Percentiles rank a stretch among this genome's conserved stretches.
Conservation (phyloP, 2,329 filamentous ascomycete genomes). For the Clarireedia hainanense region DNA sequence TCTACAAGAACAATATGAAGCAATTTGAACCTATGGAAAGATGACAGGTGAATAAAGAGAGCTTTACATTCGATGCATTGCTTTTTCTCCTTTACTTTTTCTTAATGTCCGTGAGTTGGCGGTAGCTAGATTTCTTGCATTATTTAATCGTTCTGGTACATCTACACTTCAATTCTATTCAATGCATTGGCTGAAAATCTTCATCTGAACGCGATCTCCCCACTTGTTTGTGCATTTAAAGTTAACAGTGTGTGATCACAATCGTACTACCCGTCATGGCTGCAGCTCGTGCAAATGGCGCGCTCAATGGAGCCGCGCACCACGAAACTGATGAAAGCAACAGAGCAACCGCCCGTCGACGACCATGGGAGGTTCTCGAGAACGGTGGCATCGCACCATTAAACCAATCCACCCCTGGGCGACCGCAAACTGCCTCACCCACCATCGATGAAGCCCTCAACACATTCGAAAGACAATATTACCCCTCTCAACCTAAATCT, state of each 20-base stretch:
- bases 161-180: background rate
- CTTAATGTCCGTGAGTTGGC: background rate
- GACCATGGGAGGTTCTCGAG: constrained; percentile 7
- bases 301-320: background rate
- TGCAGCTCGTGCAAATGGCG: background rate
- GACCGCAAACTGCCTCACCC: constrained; percentile 4
- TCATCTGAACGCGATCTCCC: too few relatives aligned
- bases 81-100: background rate
- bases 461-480: constrained; percentile 24
- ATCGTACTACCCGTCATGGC: background rate
- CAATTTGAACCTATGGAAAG: background rate
- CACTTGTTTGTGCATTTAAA: too few relatives aligned
- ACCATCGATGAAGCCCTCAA: constrained; percentile 20
- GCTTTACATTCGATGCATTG: background rate
- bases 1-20: background rate
- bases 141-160: background rate
- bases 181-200: background rate
- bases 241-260: background rate
- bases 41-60: background rate
- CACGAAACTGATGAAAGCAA: background rate
- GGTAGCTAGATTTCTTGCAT: background rate
- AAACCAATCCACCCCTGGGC: background rate
- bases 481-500: constrained; percentile 24
- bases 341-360: background rate
- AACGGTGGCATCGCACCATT: constrained; percentile 11